Evolutionary conservation across 2,329 filamentous ascomycete species (phyloP), one percentile per base, ranked within the genome.

Genomic region (Colletotrichum sp.): DNA sequence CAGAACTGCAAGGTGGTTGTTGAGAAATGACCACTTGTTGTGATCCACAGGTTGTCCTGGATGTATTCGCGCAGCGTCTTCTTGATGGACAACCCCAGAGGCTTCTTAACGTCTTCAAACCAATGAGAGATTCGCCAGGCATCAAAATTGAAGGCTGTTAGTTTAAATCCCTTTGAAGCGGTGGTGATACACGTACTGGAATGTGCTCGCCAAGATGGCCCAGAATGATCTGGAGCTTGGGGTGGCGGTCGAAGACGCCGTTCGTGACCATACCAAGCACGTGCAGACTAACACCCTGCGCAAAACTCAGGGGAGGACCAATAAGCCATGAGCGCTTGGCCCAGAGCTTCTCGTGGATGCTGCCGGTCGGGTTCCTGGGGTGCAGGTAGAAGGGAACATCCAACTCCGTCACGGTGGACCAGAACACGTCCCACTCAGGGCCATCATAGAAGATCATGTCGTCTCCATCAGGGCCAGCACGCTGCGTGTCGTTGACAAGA

Each of bases 391-490:
- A 52, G 6, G 43, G 43, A 52, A 52, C 43, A 21, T 52, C 43
- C 3, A 52, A 1, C n/a, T 52, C 43, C 0, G n/a, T 52, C 43
- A 52, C 43, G n/a, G 43, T 52, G 2, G 43, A 52, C 43, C 43
- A 52, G n/a, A 52, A 52, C 6, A 52, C 43, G 12, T 52, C 43
- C 43, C 43, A 52, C 43, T 52, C 43, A 52, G 43, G 43, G 1
- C 43, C 43, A 52, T 52, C 43, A 52, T 52, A 52, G 12, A 52
- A 52, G n/a, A 52, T 52, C 43, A 52, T 52, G n/a, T 52, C 43
- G 6, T 52, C 43, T 24, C 43, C 43, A 3, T 52, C 43, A 13
- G n/a, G 0, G 0, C 43, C 43, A 1, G 43, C 43, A 52, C 43
- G 43, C 43, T 52, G 43, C 0, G 43, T 52, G 43, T 52, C 43